Conservation (phyloP, 2,329 filamentous ascomycete species). For the Coniella vitis region DNA sequence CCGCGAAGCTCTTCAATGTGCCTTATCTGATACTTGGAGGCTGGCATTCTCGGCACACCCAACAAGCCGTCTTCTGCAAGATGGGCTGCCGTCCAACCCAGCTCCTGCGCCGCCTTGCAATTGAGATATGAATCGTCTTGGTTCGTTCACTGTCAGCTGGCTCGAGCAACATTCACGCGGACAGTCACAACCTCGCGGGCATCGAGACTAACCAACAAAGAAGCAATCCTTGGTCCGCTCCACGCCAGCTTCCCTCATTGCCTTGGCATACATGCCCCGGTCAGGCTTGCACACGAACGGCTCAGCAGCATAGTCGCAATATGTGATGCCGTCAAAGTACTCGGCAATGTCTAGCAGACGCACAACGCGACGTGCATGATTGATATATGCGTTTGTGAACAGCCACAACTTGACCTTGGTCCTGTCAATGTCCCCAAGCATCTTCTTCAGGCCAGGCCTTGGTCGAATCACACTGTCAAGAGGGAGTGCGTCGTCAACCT, state of each 20-base stretch:
- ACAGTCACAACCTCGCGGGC: neutral
- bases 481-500: conserved; percentile 91
- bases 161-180: neutral
- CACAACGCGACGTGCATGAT: conserved; percentile 76
- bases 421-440: conserved; percentile 77
- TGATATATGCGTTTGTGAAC: conserved; percentile 93
- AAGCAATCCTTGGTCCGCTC: conserved; percentile 67
- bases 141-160: neutral
- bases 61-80: conserved; percentile 68
- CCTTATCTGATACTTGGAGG: conserved; percentile 68
- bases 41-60: conserved; percentile 52
- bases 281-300: conserved; percentile 84
- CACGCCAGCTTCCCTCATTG: conserved; percentile 76
- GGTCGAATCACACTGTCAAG: conserved; percentile 79
- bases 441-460: conserved; percentile 62
- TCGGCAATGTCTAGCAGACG: conserved; percentile 76
- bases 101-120: conserved; percentile 64
- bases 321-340: conserved; percentile 90
- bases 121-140: conserved; percentile 83
- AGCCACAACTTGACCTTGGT: conserved; percentile 85
- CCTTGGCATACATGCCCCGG: conserved; percentile 76
- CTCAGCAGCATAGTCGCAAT: conserved; percentile 73
- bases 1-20: conserved; percentile 67
- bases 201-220: conserved; percentile 69
- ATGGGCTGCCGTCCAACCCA: conserved; percentile 84